phyloP scores from a whole-genome alignment of 1,139 yeast genomes.

The Candida sp. region DNA sequence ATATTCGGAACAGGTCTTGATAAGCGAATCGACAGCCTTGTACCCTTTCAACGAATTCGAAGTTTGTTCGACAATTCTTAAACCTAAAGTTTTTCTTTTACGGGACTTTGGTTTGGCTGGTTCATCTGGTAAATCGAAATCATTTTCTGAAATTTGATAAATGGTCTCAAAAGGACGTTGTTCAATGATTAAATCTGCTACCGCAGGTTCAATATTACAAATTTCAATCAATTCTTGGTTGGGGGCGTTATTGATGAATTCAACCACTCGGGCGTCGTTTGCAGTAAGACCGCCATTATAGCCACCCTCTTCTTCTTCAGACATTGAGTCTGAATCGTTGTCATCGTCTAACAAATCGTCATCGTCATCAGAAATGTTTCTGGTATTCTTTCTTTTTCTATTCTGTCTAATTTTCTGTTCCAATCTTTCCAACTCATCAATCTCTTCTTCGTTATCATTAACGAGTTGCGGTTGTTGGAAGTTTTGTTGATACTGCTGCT shows the following conservation, averaged over 20 bases:
- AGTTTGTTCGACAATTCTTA: constrained; percentile 70
- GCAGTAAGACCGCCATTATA: constrained; percentile 41
- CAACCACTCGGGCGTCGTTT: constrained; percentile 63
- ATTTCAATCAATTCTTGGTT: constrained; percentile 77
- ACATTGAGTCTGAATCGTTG: constrained; percentile 35
- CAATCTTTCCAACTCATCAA: constrained; percentile 36
- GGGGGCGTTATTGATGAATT: constrained; percentile 77
- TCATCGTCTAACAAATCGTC: constrained; percentile 46
- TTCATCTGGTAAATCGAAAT: constrained; percentile 30
- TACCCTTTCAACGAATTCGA: constrained; percentile 77
- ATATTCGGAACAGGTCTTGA: constrained; percentile 76
- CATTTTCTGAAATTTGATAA: constrained; percentile 53
- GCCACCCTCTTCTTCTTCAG: constrained; percentile 35
- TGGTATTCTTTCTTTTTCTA: constrained; percentile 17
- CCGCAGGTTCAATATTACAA: constrained; percentile 64
- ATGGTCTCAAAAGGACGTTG: constrained; percentile 68
- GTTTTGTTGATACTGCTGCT: constrained; percentile 5
- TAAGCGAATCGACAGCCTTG: constrained; percentile 88
- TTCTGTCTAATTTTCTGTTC: constrained; percentile 38
- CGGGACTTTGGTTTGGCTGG: constrained; percentile 30
- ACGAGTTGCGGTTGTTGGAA: constrained; percentile 3
- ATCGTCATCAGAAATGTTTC: constrained; percentile 23
- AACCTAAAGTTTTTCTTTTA: constrained; percentile 62
- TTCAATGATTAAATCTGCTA: constrained; percentile 59
- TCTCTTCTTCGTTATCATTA: constrained; percentile 5